Base-by-base conservation (phyloP, 805 yeast genomes). In the Grigorovia transvaalensis region DNA sequence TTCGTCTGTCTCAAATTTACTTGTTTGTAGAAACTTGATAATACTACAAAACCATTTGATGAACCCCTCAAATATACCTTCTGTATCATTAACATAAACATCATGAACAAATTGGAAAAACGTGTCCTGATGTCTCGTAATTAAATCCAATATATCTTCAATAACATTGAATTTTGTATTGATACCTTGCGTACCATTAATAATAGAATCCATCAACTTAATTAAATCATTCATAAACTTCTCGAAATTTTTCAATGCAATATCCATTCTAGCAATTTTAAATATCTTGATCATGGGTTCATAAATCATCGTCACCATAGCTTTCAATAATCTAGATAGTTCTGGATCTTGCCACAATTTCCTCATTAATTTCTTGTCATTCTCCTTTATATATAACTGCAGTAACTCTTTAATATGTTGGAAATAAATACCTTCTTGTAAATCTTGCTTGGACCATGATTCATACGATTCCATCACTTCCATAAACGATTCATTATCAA, bases 301-400 rank as follows among this genome's bases (percentile, higher is more conserved):
- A 63, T 85, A 86, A 55, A 86, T 81, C 56, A 85, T 71, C 1
- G 87, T 72, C 47, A 93, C 74, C 30, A 88, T 72, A 47, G 86
- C 87, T 57, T 85, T 85, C 52, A 90, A 71, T 44, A 91, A 74
- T 41, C 75, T 75, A n/a, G 89, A 82, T 46, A 95, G 71, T 57
- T 85, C 87, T 0, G 91, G 88, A 59, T 90, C 96, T 46, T 80
- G 81, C 95, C 96, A 88, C 45, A 90, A 64, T 61, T 83, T 82
- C 59, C 81, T 82, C 72, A 90, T 68, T 45, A 84, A 70, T 51
- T 81, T 79, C 63, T 88, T 89, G 62, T 91, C 99, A 41, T 80
- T 78, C 52, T 79, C 82, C 40, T 93, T 76, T 1, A 86, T 71
- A 56, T 76, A 76, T 17, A 85, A 67, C 54, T 78, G 82, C 67